A percentile compares a stretch with the other conserved stretches of the same genome.
Conservation (phyloP, 1,139 yeast genomes). For the Geotrichum bryndzae region DNA sequence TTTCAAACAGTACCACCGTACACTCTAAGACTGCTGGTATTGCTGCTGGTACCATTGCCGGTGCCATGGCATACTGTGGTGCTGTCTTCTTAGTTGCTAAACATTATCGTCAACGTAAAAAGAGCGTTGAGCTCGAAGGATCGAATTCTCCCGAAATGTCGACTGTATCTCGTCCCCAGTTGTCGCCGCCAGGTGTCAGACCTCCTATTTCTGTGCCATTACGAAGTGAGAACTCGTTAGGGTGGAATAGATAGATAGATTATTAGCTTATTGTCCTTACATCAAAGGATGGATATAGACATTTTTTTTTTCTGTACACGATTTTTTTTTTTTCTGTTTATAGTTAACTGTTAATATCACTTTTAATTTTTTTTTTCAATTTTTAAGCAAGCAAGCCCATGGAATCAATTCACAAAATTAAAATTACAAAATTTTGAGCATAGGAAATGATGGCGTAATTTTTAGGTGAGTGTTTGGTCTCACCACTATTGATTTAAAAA, state of each 20-base stretch:
- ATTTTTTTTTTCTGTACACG: neutral
- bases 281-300: no score
- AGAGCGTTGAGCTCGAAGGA: constrained; percentile 16
- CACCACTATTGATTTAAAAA: no score
- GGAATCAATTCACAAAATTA: no score
- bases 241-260: constrained; percentile 31
- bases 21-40: constrained; percentile 35
- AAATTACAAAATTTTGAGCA: no score
- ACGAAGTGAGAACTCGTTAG: constrained; percentile 39
- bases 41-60: constrained; percentile 38
- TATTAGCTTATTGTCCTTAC: no score
- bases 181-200: constrained; percentile 13
- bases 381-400: no score
- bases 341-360: no score
- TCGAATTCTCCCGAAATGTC: constrained; percentile 16
- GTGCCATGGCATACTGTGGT: constrained; percentile 35
- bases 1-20: constrained; percentile 26
- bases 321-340: neutral
- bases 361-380: no score
- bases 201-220: constrained; percentile 37
- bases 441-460: no score
- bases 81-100: constrained; percentile 34
- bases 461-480: no score
- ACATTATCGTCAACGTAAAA: constrained; percentile 29
- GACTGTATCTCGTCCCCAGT: constrained; percentile 16